Conservation (phyloP, 2,329 filamentous ascomycete genomes). For the Xylaria sp. region DNA sequence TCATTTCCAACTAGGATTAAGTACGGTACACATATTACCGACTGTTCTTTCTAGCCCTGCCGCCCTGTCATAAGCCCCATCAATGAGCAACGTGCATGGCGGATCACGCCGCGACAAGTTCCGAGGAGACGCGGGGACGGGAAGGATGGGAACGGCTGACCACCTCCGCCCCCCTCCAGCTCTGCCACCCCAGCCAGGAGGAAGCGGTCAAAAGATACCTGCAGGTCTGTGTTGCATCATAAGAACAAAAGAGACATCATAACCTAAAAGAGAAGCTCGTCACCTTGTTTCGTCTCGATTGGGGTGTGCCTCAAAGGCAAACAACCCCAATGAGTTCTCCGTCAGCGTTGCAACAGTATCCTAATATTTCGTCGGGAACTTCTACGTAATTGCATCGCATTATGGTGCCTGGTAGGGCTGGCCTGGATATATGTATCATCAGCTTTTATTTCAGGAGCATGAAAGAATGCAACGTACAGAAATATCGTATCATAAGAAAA, state of each 20-base stretch:
- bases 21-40: background rate
- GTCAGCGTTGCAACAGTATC: conserved; percentile 26
- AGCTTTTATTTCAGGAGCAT: background rate
- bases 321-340: conserved; percentile 7
- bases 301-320: conserved; percentile 6
- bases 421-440: conserved; percentile 1
- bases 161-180: background rate
- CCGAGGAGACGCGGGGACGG: conserved; percentile 30
- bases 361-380: background rate
- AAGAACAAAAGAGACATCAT: conserved; percentile 27
- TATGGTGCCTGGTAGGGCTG: conserved; percentile 28
- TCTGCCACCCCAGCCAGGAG: conserved; percentile 1
- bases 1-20: background rate
- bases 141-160: conserved; percentile 32
- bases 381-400: conserved; percentile 17
- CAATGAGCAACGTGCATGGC: conserved; percentile 18
- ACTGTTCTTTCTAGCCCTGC: background rate
- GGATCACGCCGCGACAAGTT: conserved; percentile 28
- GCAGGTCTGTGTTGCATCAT: conserved; percentile 26
- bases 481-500: background rate
- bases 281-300: conserved; percentile 28
- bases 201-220: conserved; percentile 31
- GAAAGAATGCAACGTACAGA: background rate
- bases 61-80: conserved; percentile 9
- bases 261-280: conserved; percentile 27